Evolutionary conservation across 768 basidiomycete species (phyloP).

Genomic region (Pilatotrama ljubarskyi): DNA sequence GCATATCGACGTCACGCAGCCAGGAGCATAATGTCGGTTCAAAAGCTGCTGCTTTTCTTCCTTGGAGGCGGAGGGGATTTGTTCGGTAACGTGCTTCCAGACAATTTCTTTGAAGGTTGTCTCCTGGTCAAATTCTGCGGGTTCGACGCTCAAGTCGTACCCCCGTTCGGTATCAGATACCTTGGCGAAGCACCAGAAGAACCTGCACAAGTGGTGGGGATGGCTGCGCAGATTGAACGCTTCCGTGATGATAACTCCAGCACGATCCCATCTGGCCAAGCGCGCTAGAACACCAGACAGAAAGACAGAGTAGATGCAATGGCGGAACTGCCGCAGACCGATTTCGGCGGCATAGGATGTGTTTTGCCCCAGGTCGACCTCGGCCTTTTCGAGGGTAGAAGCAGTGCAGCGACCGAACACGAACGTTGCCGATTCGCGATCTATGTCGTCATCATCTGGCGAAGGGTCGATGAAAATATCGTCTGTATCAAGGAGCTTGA

Average conservation of each 20-base stretch:
- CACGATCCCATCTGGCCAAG: slow-evolving; percentile 36
- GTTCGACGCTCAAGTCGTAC: slow-evolving; percentile 21
- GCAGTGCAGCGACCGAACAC: not conserved
- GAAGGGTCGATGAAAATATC: slow-evolving; percentile 13
- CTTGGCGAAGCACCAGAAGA: slow-evolving; percentile 33
- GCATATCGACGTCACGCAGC: not conserved
- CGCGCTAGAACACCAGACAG: slow-evolving; percentile 30
- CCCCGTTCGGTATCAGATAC: slow-evolving; percentile 26
- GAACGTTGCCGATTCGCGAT: not conserved
- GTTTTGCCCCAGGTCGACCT: not conserved
- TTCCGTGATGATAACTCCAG: slow-evolving; percentile 33
- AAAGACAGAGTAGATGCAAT: slow-evolving; percentile 30
- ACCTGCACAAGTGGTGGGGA: slow-evolving; percentile 27
- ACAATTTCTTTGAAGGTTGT: not conserved
- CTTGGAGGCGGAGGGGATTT: not conserved
- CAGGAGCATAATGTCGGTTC: not conserved
- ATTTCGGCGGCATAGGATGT: not conserved
- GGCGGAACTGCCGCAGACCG: slow-evolving; percentile 32
- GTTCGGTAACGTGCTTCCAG: not conserved
- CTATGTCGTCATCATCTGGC: not conserved
- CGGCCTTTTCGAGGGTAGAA: not conserved
- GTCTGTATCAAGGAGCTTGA: not conserved
- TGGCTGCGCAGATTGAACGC: slow-evolving; percentile 29
- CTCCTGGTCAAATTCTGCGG: not conserved
- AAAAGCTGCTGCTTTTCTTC: not conserved